These are phyloP conservation scores for Eucalyptus tenuipes DNA, from an alignment of 345 rosid genomes.

Conservation along the genomic window DNA sequence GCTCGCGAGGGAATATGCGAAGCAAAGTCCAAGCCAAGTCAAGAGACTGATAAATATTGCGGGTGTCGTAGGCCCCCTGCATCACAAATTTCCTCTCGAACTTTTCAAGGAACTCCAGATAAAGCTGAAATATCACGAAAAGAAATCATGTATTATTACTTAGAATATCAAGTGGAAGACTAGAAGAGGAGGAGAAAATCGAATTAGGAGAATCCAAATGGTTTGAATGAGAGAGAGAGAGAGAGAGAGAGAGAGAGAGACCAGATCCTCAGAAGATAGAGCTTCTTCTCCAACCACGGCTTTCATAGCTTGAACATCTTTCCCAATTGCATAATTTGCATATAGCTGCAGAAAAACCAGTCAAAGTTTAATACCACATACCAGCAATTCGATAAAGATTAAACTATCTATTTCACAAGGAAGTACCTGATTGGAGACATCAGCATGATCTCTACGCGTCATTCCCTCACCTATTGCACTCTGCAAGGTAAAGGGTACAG, in stretches of 20 bases:
- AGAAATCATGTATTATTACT: neutral
- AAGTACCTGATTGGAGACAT: constrained; percentile 86
- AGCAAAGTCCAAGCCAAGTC: constrained; percentile 96
- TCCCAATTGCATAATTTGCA: constrained; percentile 94
- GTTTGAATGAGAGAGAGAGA: neutral
- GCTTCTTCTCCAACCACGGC: constrained; percentile 99
- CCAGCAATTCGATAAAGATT: neutral
- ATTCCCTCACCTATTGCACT: constrained; percentile 98
- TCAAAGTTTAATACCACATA: neutral
- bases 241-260: neutral
- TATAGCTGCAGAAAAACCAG: constrained; percentile 42
- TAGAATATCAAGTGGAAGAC: neutral
- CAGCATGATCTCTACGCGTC: constrained; percentile 87
- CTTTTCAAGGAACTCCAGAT: constrained; percentile 86
- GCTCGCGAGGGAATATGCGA: constrained; percentile 97
- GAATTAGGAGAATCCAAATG: neutral
- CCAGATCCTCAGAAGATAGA: constrained; percentile 95
- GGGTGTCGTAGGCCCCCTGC: constrained; percentile 91
- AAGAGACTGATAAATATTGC: constrained; percentile 90
- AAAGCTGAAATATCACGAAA: constrained; percentile 38
- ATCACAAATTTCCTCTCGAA: constrained; percentile 87
- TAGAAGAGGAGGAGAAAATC: neutral
- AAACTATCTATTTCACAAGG: neutral
- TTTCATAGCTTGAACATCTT: constrained; percentile 98
- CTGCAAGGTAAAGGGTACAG: constrained; percentile 9